Conservation (phyloP, 805 yeast species). For the Dipodascus geniculatus region DNA sequence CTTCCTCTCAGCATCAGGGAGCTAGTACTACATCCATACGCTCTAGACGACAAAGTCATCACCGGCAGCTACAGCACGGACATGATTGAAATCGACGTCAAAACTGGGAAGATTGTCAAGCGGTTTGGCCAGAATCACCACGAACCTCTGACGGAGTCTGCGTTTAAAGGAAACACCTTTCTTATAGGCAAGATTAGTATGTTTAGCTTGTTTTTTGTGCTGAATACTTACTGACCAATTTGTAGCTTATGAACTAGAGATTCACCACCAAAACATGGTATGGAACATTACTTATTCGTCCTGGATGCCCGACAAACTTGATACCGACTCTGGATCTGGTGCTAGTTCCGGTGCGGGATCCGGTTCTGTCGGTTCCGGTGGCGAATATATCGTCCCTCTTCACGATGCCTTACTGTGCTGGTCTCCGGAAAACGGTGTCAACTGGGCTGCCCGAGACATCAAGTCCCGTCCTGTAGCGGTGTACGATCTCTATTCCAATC, state of each 20-base stretch:
- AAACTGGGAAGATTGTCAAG: not conserved
- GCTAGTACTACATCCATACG: not conserved
- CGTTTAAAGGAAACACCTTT: not conserved
- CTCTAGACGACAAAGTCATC: not conserved
- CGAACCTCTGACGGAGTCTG: not conserved
- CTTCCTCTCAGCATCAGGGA: not conserved
- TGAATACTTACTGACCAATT: not conserved
- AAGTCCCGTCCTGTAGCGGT: not conserved
- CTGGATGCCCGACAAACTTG: not conserved
- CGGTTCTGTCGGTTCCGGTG: not conserved
- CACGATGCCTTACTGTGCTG: not conserved
- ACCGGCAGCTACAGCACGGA: not conserved
- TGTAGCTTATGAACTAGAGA: not conserved
- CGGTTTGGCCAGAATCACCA: not conserved
- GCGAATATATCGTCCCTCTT: not conserved
- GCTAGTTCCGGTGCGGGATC: not conserved
- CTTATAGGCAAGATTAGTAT: not conserved
- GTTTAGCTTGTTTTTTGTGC: not conserved
- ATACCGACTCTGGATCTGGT: not conserved
- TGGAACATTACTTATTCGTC: not conserved
- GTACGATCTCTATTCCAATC: not conserved
- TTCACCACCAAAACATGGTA: not conserved
- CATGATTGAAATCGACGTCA: not conserved
- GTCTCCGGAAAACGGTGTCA: not conserved
- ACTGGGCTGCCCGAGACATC: not conserved